These are phyloP conservation scores for Aspergillus phoenicis DNA, from an alignment of 2,329 filamentous ascomycete genomes.

Conservation along the genomic window DNA sequence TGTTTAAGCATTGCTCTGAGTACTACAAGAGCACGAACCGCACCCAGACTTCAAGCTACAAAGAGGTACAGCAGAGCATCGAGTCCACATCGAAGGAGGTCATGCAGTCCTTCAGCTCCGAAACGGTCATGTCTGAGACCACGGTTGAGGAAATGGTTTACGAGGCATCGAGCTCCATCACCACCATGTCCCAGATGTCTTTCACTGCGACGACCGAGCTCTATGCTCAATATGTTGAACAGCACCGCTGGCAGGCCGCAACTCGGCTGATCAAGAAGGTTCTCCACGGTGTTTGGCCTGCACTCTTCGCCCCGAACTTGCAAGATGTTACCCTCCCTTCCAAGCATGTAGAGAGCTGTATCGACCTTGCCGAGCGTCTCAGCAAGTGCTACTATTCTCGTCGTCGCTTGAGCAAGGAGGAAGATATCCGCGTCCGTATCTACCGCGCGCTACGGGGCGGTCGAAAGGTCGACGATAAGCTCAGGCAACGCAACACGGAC, in stretches of 20 bases:
- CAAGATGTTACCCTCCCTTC: conserved; percentile 49
- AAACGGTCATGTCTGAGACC: conserved; percentile 43
- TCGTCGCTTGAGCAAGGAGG: conserved; percentile 39
- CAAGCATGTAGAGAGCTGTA: conserved; percentile 48
- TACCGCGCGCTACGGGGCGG: conserved; percentile 37
- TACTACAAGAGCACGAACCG: conserved; percentile 46
- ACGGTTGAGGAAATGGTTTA: conserved; percentile 50
- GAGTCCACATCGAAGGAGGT: conserved; percentile 47
- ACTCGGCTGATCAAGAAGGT: conserved; percentile 50
- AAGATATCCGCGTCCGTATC: conserved; percentile 39
- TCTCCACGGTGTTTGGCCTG: conserved; percentile 51
- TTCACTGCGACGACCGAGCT: conserved; percentile 47
- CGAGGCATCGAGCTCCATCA: conserved; percentile 42
- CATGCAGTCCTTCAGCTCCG: conserved; percentile 39
- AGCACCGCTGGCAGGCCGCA: conserved; percentile 53
- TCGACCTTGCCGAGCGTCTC: conserved; percentile 52
- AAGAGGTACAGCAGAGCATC: conserved; percentile 49
- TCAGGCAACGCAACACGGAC: conserved; percentile 29
- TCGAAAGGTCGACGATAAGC: conserved; percentile 35
- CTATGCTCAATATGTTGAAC: conserved; percentile 46
- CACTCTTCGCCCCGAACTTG: conserved; percentile 49
- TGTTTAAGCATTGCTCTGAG: conserved; percentile 50
- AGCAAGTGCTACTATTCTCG: conserved; percentile 50
- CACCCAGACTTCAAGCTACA: conserved; percentile 37
- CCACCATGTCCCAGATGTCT: conserved; percentile 45